Conservation (phyloP, 2,329 filamentous ascomycete genomes). For the Apiospora arundinis region DNA sequence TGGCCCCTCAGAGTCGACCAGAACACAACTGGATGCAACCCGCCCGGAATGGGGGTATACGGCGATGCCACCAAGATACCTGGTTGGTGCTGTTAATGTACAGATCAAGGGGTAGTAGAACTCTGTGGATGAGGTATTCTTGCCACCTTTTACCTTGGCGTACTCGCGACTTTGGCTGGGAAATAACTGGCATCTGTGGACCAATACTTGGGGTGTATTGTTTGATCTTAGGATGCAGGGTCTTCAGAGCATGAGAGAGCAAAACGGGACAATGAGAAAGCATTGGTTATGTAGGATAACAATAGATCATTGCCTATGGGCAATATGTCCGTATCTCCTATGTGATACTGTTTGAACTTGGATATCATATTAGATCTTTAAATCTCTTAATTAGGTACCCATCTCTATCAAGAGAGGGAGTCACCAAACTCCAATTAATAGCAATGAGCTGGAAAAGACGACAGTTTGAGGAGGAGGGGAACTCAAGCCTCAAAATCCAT, state of each 20-base stretch:
- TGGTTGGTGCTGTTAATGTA: constrained; percentile 31
- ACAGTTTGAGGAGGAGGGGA: not conserved
- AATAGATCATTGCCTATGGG: not conserved
- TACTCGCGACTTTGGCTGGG: too few species aligned
- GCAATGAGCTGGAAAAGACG: not conserved
- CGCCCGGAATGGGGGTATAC: constrained; percentile 29
- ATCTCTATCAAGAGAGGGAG: not conserved
- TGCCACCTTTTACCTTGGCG: too few species aligned
- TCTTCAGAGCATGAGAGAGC: not conserved
- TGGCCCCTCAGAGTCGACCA: constrained; percentile 17
- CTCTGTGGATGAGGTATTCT: too few species aligned
- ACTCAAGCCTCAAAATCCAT: constrained; percentile 37
- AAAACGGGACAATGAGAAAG: not conserved
- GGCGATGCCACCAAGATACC: constrained; percentile 29
- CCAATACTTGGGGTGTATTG: not conserved
- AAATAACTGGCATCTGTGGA: not conserved
- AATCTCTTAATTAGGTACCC: not conserved
- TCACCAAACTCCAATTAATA: not conserved
- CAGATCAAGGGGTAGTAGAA: too few species aligned
- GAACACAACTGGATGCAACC: constrained; percentile 27
- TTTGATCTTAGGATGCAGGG: not conserved
- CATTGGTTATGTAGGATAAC: not conserved
- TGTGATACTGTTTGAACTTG: not conserved
- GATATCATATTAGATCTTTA: not conserved
- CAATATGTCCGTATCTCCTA: not conserved